phyloP scores from a whole-genome alignment of 768 basidiomycete species.

The Melanogaster broomeanus region DNA sequence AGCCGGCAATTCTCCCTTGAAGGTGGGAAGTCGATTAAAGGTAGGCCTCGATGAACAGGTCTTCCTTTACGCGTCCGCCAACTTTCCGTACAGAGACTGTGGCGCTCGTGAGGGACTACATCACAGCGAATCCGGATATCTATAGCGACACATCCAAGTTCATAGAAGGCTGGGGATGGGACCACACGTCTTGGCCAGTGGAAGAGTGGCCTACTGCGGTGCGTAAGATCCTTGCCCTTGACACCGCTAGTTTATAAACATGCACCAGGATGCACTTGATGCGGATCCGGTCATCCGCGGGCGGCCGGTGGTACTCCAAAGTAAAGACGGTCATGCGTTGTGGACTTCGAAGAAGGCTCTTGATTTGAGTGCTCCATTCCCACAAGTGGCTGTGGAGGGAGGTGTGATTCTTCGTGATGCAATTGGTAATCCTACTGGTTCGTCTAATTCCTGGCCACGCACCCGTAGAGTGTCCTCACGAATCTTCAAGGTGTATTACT shows the following conservation, averaged over 20 bases:
- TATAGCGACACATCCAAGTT: conserved; percentile 56
- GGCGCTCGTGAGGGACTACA: conserved; percentile 58
- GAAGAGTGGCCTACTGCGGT: conserved; percentile 71
- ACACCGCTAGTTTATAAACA: background rate
- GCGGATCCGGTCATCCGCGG: conserved; percentile 65
- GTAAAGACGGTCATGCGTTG: conserved; percentile 87
- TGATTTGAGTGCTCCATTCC: conserved; percentile 58
- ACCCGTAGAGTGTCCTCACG: conserved; percentile 5
- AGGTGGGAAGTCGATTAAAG: conserved; percentile 58
- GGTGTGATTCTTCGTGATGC: conserved; percentile 76
- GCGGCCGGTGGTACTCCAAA: conserved; percentile 73
- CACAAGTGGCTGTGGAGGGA: conserved; percentile 65
- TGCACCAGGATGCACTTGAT: conserved; percentile 66
- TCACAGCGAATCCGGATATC: conserved; percentile 59
- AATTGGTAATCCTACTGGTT: conserved; percentile 70
- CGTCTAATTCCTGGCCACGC: conserved; percentile 10
- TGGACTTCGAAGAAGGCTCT: conserved; percentile 79
- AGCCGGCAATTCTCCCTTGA: conserved; percentile 63
- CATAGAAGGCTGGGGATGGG: conserved; percentile 87
- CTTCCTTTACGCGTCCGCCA: background rate
- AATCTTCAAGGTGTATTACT: conserved; percentile 60
- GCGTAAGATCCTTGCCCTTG: conserved; percentile 21
- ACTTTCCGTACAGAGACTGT: conserved; percentile 53
- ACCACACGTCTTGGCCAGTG: conserved; percentile 76
- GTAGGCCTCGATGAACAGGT: conserved; percentile 30